These are phyloP conservation scores for Scheffersomyces quercinus DNA, from an alignment of 1,139 yeast genomes.

Conservation along the genomic window DNA sequence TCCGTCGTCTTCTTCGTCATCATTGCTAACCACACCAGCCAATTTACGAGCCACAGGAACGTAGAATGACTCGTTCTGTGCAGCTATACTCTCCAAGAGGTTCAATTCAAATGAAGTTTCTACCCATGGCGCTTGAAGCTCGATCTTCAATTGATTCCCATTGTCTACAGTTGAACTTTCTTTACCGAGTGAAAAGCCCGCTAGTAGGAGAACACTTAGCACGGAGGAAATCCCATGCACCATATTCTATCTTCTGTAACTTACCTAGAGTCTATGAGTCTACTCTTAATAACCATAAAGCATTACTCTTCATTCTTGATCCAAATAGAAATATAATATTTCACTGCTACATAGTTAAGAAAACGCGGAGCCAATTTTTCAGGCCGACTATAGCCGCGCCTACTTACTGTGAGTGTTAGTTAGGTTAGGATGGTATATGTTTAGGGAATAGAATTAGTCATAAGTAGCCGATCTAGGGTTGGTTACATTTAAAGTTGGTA, in stretches of 20 bases:
- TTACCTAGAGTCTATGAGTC: too few relatives aligned
- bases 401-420: background rate
- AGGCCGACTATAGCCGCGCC: too few relatives aligned
- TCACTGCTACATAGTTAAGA: background rate
- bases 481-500: too few relatives aligned
- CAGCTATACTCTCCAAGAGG: slow-evolving; percentile 57
- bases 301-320: too few relatives aligned
- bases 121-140: slow-evolving; percentile 29
- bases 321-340: background rate
- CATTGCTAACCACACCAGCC: slow-evolving; percentile 28
- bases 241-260: too few relatives aligned
- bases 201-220: too few relatives aligned
- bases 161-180: background rate
- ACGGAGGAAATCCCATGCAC: too few relatives aligned
- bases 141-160: slow-evolving; percentile 8
- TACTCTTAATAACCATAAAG: too few relatives aligned
- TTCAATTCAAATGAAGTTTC: slow-evolving; percentile 47
- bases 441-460: too few relatives aligned
- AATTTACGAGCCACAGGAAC: slow-evolving; percentile 44
- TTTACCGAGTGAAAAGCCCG: too few relatives aligned
- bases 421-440: too few relatives aligned
- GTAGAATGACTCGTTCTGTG: slow-evolving; percentile 50
- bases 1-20: slow-evolving; percentile 18
- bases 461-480: too few relatives aligned
- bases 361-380: background rate